phyloP scores from a whole-genome alignment of 2,329 filamentous ascomycete genomes.

The Aspergillus sp. region DNA sequence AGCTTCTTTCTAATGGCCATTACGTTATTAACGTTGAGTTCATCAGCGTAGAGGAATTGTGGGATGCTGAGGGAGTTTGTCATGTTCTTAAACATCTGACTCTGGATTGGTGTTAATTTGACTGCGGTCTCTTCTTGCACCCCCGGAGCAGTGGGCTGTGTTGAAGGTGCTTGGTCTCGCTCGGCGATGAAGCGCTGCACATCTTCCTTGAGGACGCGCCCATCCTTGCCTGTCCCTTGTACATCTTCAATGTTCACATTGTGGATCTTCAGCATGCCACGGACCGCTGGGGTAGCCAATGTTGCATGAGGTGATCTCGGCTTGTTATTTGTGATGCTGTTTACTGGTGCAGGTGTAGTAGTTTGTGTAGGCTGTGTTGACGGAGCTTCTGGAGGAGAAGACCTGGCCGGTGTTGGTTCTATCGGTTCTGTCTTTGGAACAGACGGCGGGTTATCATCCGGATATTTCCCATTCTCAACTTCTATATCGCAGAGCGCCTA shows the following conservation, averaged over 20 bases:
- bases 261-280: slow-evolving; percentile 80
- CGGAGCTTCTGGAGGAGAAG: slow-evolving; percentile 19
- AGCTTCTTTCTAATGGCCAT: slow-evolving; percentile 71
- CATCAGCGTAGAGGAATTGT: slow-evolving; percentile 93
- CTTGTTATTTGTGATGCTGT: slow-evolving; percentile 10
- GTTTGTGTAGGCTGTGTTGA: slow-evolving; percentile 20
- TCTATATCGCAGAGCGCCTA: slow-evolving; percentile 92
- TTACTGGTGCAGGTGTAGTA: slow-evolving; percentile 5
- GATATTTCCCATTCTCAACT: slow-evolving; percentile 73
- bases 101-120: slow-evolving; percentile 75
- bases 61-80: slow-evolving; percentile 87
- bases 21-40: slow-evolving; percentile 77
- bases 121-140: slow-evolving; percentile 68
- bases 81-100: slow-evolving; percentile 98
- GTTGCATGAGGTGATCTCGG: slow-evolving; percentile 64
- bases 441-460: slow-evolving; percentile 53
- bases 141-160: slow-evolving; percentile 39
- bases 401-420: slow-evolving; percentile 26
- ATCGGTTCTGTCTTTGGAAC: slow-evolving; percentile 30
- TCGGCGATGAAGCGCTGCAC: slow-evolving; percentile 69
- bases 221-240: slow-evolving; percentile 83
- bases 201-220: slow-evolving; percentile 89
- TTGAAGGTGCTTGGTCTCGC: slow-evolving; percentile 44
- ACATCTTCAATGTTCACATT: slow-evolving; percentile 77
- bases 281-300: slow-evolving; percentile 87